A percentile compares a stretch with the other conserved stretches of the same genome.
Evolutionary conservation across 331 rosid genomes (phyloP).

Genomic region (Malus hybrid): DNA sequence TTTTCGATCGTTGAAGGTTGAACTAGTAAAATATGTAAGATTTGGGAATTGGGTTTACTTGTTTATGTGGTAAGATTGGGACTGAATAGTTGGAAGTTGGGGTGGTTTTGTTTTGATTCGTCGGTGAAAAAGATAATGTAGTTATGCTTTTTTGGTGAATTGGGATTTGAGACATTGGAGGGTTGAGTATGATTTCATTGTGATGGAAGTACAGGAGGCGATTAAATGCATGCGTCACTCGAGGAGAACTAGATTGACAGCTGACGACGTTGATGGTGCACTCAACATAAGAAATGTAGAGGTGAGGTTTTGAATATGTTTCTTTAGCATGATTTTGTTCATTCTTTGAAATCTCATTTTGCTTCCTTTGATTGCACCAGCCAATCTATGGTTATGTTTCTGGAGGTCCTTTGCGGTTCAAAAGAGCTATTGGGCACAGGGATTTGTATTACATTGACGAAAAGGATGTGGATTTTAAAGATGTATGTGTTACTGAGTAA

Average conservation of each 20-base stretch:
- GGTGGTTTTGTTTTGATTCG: neutral
- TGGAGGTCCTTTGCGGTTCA: conserved; percentile 37
- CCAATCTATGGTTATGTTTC: conserved; percentile 39
- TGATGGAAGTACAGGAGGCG: conserved; percentile 26
- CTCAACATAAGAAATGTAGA: conserved; percentile 25
- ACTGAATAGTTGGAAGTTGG: neutral
- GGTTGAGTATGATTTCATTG: neutral
- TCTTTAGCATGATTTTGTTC: neutral
- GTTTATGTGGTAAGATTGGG: neutral
- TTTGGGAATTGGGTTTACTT: neutral
- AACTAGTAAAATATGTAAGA: neutral
- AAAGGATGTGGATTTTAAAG: conserved; percentile 40
- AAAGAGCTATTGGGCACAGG: conserved; percentile 41
- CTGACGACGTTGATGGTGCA: conserved; percentile 26
- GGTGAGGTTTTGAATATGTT: conserved; percentile 9
- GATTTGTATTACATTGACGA: conserved; percentile 40
- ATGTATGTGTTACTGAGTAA: conserved; percentile 21
- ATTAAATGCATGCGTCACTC: conserved; percentile 37
- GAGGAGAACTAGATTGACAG: conserved; percentile 26
- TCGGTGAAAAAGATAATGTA: neutral
- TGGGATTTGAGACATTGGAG: neutral
- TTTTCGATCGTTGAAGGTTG: neutral
- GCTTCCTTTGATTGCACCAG: conserved; percentile 13
- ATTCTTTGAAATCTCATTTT: conserved; percentile 5
- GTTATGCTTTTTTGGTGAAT: neutral